These are phyloP conservation scores for Ceratocystis cubensis DNA, from an alignment of 2,329 filamentous ascomycete species.

Conservation along the genomic window DNA sequence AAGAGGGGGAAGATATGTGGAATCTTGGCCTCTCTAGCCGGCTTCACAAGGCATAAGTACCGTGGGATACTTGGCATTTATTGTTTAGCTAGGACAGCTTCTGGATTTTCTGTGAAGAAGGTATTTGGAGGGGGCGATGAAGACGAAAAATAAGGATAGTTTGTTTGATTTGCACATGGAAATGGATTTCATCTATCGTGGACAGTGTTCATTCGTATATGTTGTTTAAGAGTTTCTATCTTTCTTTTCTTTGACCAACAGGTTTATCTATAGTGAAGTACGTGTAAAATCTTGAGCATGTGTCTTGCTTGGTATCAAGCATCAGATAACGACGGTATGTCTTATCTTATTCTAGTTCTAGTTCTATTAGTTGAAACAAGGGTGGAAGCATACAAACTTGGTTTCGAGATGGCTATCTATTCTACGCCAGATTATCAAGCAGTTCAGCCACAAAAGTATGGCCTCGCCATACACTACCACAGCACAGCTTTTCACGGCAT, in stretches of 20 bases:
- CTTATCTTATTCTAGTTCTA: not conserved
- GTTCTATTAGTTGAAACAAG: not conserved
- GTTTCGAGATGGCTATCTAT: not conserved
- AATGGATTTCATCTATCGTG: constrained; percentile 18
- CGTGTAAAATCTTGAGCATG: not conserved
- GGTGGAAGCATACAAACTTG: not conserved
- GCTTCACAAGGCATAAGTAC: constrained; percentile 8
- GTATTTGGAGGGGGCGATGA: not conserved
- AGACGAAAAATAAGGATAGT: not conserved
- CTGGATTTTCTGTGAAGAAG: not conserved
- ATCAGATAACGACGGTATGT: not conserved
- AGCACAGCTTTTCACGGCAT: too few species aligned
- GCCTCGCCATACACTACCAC: too few species aligned
- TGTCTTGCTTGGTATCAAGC: not conserved
- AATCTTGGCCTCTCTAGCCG: constrained; percentile 11
- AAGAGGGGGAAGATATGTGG: constrained; percentile 16
- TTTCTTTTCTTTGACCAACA: not conserved
- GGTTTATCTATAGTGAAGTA: not conserved
- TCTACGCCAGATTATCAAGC: not conserved
- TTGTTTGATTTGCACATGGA: not conserved
- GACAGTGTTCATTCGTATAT: constrained; percentile 7
- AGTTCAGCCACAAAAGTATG: too few species aligned
- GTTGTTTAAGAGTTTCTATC: not conserved
- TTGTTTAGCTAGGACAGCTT: not conserved
- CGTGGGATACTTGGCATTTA: constrained; percentile 18